Evolutionary conservation across 345 rosid species (phyloP).

Genomic region (Rubroshorea leprosula): DNA sequence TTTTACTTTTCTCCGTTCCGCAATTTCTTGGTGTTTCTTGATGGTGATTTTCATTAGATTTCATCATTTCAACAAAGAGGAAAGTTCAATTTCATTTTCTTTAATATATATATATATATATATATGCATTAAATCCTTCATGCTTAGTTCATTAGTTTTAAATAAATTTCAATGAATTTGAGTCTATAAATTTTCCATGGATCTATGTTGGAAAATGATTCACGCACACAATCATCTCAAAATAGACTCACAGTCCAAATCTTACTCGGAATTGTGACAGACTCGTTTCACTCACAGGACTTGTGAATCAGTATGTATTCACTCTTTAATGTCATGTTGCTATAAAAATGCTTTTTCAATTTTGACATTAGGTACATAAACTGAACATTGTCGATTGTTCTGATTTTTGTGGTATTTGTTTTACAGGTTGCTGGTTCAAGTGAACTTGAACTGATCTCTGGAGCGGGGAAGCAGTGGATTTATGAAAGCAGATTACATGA

Average conservation of each 20-base stretch:
- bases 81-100: too few relatives aligned
- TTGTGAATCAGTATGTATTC: too few relatives aligned
- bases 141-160: neutral
- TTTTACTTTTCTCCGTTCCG: neutral
- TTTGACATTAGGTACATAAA: neutral
- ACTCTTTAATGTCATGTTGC: neutral
- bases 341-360: neutral
- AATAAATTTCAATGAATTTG: neutral
- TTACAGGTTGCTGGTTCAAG: constrained; percentile 39
- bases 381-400: neutral
- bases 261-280: neutral
- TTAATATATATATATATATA: too few relatives aligned
- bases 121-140: neutral
- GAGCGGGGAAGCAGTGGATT: constrained; percentile 2
- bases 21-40: neutral
- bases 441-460: constrained; percentile 35
- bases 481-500: constrained; percentile 4
- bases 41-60: neutral
- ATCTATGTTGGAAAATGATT: neutral
- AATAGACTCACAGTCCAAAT: neutral
- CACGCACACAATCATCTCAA: neutral
- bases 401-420: constrained; percentile 2
- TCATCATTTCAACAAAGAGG: neutral
- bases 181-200: too few relatives aligned
- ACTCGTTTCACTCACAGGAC: too few relatives aligned